A percentile compares a stretch with the other conserved stretches of the same genome.
Evolutionary conservation across 768 basidiomycete species (phyloP).

Genomic region (Boletus tylopilopsis): DNA sequence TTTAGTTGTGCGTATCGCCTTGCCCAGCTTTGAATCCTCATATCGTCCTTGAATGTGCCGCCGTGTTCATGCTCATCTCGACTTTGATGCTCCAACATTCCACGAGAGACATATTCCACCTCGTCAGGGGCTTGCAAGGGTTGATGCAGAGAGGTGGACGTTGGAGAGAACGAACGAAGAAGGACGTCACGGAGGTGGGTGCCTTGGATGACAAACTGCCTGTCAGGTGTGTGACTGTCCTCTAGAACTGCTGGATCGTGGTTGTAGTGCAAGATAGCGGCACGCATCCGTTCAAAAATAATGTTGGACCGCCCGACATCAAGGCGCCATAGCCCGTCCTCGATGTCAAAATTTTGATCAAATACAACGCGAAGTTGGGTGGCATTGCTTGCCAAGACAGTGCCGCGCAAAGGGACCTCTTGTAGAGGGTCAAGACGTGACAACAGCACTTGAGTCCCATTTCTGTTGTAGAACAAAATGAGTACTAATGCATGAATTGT

Average conservation of each 20-base stretch:
- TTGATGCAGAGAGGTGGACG: slow-evolving; percentile 22
- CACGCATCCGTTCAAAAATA: slow-evolving; percentile 63
- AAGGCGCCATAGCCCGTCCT: slow-evolving; percentile 54
- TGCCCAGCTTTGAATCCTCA: slow-evolving; percentile 81
- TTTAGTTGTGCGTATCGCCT: slow-evolving; percentile 54
- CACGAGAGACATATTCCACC: slow-evolving; percentile 34
- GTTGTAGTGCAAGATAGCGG: slow-evolving; percentile 56
- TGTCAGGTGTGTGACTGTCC: slow-evolving; percentile 26
- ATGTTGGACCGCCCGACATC: slow-evolving; percentile 71
- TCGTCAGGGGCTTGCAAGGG: slow-evolving; percentile 40
- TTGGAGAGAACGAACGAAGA: slow-evolving; percentile 50
- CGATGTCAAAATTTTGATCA: slow-evolving; percentile 42
- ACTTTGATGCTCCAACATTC: slow-evolving; percentile 36
- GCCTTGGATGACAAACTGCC: slow-evolving; percentile 59
- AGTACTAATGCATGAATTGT: neutral
- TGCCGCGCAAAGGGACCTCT: slow-evolving; percentile 52
- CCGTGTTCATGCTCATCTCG: slow-evolving; percentile 21
- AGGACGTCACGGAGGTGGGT: slow-evolving; percentile 71
- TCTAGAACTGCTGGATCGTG: slow-evolving; percentile 49
- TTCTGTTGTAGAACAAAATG: slow-evolving; percentile 39
- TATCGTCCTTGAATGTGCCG: slow-evolving; percentile 66
- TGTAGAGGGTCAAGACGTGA: slow-evolving; percentile 59
- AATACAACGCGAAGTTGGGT: slow-evolving; percentile 61
- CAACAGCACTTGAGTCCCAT: slow-evolving; percentile 65
- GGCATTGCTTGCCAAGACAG: slow-evolving; percentile 45